Percentiles rank a stretch among this genome's conserved stretches.
Conservation (phyloP, 176 grass and related monocot genomes). For the Phyllostachys edulis region DNA sequence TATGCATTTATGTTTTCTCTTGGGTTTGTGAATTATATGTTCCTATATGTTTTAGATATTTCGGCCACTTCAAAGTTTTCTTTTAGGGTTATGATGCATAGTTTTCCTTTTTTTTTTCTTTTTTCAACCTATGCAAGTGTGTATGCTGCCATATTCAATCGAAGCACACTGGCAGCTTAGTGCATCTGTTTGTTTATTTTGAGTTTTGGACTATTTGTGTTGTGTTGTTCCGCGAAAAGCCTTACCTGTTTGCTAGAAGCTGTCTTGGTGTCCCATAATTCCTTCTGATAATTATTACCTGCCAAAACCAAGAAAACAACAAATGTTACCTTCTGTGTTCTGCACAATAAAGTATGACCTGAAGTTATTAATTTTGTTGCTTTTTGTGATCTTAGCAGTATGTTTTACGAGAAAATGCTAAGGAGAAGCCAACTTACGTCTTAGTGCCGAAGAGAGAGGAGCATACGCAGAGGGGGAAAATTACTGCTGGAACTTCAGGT, state of each 20-base stretch:
- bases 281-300: conserved; percentile 6
- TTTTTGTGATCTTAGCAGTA: conserved; percentile 55
- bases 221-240: background rate
- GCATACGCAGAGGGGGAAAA: conserved; percentile 50
- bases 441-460: conserved; percentile 82
- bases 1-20: conserved; percentile 4
- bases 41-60: conserved; percentile 23
- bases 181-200: background rate
- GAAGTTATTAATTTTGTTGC: conserved; percentile 24
- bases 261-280: background rate
- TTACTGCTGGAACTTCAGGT: conserved; percentile 44
- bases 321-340: background rate
- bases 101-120: background rate
- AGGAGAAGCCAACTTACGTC: conserved; percentile 85
- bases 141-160: background rate
- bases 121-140: background rate
- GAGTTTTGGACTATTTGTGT: background rate
- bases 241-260: background rate
- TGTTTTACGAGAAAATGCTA: conserved; percentile 65
- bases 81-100: background rate
- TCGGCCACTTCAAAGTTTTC: background rate
- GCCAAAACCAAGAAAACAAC: conserved; percentile 18
- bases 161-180: background rate
- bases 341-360: background rate
- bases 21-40: background rate